These are phyloP conservation scores for Elasticomyces elasticus DNA, from an alignment of 495 filamentous ascomycete species.

Conservation along the genomic window DNA sequence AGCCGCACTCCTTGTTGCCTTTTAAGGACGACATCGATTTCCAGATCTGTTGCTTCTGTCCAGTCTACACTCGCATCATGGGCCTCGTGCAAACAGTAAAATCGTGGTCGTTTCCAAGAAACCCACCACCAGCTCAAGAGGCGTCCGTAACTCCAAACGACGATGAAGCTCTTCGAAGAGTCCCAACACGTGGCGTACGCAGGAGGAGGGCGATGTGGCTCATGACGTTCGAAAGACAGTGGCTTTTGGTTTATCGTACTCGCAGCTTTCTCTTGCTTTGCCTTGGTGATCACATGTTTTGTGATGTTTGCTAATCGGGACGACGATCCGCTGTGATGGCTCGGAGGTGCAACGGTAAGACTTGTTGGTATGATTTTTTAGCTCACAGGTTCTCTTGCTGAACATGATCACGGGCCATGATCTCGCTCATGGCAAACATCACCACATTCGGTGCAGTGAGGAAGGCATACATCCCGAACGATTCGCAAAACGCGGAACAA, in stretches of 20 bases:
- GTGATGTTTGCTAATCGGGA: neutral
- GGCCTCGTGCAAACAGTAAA: neutral
- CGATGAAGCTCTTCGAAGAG: too few relatives aligned
- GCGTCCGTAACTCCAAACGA: too few relatives aligned
- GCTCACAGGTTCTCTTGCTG: neutral
- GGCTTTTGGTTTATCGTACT: neutral
- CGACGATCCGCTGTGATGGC: neutral
- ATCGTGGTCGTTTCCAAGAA: neutral
- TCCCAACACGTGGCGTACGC: neutral
- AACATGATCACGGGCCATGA: neutral
- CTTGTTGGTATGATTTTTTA: neutral
- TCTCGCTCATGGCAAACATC: neutral
- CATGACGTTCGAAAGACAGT: neutral
- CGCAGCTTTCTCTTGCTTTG: neutral
- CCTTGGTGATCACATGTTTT: neutral
- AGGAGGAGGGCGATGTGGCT: neutral
- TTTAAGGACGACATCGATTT: neutral
- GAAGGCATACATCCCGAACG: neutral
- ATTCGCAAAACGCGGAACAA: neutral
- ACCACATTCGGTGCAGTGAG: neutral
- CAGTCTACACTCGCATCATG: neutral
- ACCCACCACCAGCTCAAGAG: neutral
- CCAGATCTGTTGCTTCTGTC: neutral
- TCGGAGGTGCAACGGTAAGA: neutral
- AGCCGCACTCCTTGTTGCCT: too few relatives aligned